Base-by-base conservation (phyloP, 2,329 filamentous ascomycete genomes). In the Beauveria sp. region DNA sequence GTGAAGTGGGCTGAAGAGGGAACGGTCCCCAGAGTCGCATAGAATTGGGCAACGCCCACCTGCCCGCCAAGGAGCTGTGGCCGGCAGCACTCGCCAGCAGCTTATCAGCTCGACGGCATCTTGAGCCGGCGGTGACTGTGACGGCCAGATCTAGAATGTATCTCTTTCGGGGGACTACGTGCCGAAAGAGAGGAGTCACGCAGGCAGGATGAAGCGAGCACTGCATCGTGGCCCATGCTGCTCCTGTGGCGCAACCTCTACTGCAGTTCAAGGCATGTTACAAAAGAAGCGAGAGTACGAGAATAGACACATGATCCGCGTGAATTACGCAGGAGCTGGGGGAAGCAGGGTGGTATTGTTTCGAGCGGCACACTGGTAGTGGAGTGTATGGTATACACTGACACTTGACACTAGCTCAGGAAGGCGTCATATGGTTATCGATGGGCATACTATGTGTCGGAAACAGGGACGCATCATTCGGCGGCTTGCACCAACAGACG, bases 1-100 rank as follows among this genome's bases (percentile, higher is more conserved):
- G 75, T 63, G 72, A 77, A 53, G 69, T 77, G 65, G 74, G 73
- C 62, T 78, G 67, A 72, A 38, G 22, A 12, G 26, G 16, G 14
- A 16, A 51, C 18, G 18, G 45, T 42, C 12, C 24, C 38, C 34
- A 9, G 22, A n/a, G 16, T 18, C 26, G 26, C 42, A 46, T 18
- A 16, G 24, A 56, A 16, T 34, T 22, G 12, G 42, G 10, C 18
- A 22, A 31, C n/a, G 20, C 34, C 14, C 22, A 14, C 6, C 9
- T 28, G 28, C n/a, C 14, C 26, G 53, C 9, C n/a, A n/a, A 26
- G 3, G 8, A 55, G 20, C 4, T 55, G 40, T 20, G 10, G 14
- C 16, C 22, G 42, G 40, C 18, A 28, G 22, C 18, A 31, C 16
- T 20, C 7, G 24, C 14, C n/a, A 5, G 42, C 28, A 24, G 26